Evolutionary conservation across 1,284 basidiomycete species (phyloP).

Genomic region (Rhodofomes roseus): DNA sequence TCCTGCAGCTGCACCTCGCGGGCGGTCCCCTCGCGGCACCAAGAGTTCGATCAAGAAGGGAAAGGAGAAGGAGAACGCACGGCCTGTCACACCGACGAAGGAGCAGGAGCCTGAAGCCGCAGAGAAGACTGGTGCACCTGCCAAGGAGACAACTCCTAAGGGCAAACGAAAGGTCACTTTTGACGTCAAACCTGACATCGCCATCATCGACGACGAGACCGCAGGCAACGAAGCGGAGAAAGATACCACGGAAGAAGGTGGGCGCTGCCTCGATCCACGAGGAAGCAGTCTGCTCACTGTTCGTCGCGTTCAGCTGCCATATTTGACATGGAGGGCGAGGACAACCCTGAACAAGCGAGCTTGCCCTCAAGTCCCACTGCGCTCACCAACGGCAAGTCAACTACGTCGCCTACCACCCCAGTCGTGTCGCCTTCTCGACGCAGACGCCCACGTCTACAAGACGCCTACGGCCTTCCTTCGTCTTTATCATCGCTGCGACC

Average conservation of each 20-base stretch:
- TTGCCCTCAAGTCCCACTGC: conserved; percentile 12
- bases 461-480: conserved; percentile 43
- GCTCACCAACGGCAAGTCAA: conserved; percentile 12
- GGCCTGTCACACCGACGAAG: conserved; percentile 7
- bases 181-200: conserved; percentile 55
- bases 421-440: conserved; percentile 19
- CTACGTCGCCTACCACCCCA: conserved; percentile 4
- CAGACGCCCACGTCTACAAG: conserved; percentile 24
- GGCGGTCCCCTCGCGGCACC: conserved; percentile 21
- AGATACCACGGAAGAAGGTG: neutral
- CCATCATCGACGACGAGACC: conserved; percentile 40
- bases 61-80: conserved; percentile 10
- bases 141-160: conserved; percentile 31
- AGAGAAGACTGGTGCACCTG: conserved; percentile 1
- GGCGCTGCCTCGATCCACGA: neutral
- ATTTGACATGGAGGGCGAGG: conserved; percentile 52
- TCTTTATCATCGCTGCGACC: conserved; percentile 63
- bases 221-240: conserved; percentile 21
- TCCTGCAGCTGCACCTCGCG: conserved; percentile 10
- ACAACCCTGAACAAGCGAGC: conserved; percentile 15
- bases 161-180: conserved; percentile 72
- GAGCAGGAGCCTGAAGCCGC: conserved; percentile 8
- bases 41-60: conserved; percentile 29
- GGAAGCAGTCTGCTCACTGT: neutral
- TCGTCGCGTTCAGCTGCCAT: conserved; percentile 48